Base-by-base conservation (phyloP, 1,284 basidiomycete species). In the Melampsora larici-populina region DNA sequence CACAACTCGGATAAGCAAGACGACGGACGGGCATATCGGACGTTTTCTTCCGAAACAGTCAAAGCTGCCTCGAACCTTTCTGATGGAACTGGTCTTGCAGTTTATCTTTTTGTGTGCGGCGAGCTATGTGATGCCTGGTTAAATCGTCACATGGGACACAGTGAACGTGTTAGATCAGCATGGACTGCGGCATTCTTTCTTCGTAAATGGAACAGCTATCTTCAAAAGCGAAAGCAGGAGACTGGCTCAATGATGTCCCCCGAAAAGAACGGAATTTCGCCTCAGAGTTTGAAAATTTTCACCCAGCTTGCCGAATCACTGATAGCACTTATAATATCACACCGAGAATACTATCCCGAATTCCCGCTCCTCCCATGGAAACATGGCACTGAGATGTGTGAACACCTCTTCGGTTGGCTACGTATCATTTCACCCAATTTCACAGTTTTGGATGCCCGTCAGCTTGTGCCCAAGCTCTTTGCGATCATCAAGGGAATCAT, bases 1-100 rank as follows among this genome's bases (percentile, higher is more conserved):
- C 24, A 49, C 15, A 70, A 70, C 48, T 49, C 31, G n/a, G 68
- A 70, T 24, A 70, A 67, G 65, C n/a, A n/a, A n/a, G n/a, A n/a
- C n/a, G n/a, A n/a, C n/a, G n/a, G n/a, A n/a, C n/a, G n/a, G n/a
- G n/a, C 68, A 70, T 21, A 51, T 49, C 3, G 46, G 55, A 1
- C 65, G 0, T 46, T 67, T 36, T 46, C 43, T 2, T 67, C 40
- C 40, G 40, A 67, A n/a, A 67, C 46, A 1, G 40, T 67, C 13
- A 18, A 67, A 43, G 46, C 9, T 0, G 26, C 43, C 26, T 43
- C 55, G 13, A 15, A 48, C 26, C 55, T 49, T 6, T 43, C 66
- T 68, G 46, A 66, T 9, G 40, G 65, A 13, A 60, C 69, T 55
- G 69, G 51, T 13, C 29, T 70, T 18, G 4, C 51, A 3, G 26